A percentile compares a stretch with the other conserved stretches of the same genome.
Conservation (phyloP, 176 grass and related monocot species). For the Eleusine indica region DNA sequence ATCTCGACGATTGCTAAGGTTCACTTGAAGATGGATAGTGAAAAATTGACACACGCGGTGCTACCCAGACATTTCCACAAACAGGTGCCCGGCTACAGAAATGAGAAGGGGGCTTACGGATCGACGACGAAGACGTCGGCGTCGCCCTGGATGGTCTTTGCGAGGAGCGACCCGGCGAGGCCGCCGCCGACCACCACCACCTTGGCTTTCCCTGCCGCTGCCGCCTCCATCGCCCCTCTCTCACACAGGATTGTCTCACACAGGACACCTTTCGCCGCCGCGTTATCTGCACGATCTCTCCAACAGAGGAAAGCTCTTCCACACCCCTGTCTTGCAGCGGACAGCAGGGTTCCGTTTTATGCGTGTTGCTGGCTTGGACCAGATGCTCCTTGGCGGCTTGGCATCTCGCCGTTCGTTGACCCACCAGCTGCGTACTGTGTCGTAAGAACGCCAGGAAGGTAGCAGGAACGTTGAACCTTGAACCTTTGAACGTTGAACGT, state of each 20-base stretch:
- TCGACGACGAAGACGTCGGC: slow-evolving; percentile 72
- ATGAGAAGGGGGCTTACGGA: slow-evolving; percentile 45
- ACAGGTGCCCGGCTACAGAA: background rate
- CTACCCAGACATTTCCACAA: slow-evolving; percentile 30
- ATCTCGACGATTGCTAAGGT: background rate
- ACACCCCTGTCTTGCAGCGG: background rate
- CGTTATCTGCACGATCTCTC: background rate
- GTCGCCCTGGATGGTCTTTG: slow-evolving; percentile 63
- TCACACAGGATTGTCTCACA: background rate
- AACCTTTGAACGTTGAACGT: too few species aligned
- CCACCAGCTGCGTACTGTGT: too few species aligned
- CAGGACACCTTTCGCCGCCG: slow-evolving; percentile 7
- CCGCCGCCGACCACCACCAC: slow-evolving; percentile 81
- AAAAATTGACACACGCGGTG: background rate
- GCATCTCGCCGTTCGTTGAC: slow-evolving; percentile 11
- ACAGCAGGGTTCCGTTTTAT: background rate
- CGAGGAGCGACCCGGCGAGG: slow-evolving; percentile 62
- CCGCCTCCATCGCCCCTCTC: slow-evolving; percentile 4
- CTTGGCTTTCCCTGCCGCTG: slow-evolving; percentile 28
- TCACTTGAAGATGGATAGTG: background rate
- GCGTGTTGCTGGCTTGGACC: background rate
- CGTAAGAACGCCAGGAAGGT: too few species aligned
- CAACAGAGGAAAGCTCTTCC: background rate
- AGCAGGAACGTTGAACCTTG: too few species aligned
- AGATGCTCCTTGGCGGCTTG: background rate